Evolutionary conservation across 2,329 filamentous ascomycete genomes (phyloP).

Genomic region (Aaosphaeria pasadenensis): DNA sequence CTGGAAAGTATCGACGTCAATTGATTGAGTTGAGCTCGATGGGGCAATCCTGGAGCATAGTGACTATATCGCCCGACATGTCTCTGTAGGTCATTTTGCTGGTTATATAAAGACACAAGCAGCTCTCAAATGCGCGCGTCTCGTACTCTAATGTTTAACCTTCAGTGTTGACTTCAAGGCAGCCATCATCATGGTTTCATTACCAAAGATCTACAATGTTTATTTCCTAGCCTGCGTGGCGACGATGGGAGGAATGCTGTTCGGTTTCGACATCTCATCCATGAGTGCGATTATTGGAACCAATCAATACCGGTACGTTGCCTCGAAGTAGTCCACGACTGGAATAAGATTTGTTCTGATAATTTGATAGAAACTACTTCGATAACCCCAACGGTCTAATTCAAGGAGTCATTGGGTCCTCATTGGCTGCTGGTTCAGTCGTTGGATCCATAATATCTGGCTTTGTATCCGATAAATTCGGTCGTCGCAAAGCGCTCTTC

Average conservation of each 20-base stretch:
- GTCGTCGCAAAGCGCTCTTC: slow-evolving; percentile 46
- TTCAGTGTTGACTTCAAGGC: slow-evolving; percentile 5
- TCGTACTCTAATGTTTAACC: too few species aligned
- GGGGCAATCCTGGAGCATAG: too few species aligned
- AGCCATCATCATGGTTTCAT: slow-evolving; percentile 25
- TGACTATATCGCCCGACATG: too few species aligned
- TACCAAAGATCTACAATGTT: slow-evolving; percentile 55
- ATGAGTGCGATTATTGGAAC: slow-evolving; percentile 54
- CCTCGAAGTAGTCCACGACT: not conserved
- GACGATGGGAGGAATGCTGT: slow-evolving; percentile 53
- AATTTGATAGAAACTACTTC: slow-evolving; percentile 43
- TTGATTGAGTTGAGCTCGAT: too few species aligned
- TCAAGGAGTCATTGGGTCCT: slow-evolving; percentile 50
- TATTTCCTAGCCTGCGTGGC: slow-evolving; percentile 53
- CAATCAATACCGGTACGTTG: slow-evolving; percentile 42
- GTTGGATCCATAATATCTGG: slow-evolving; percentile 51
- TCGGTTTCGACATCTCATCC: slow-evolving; percentile 57
- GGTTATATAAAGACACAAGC: too few species aligned
- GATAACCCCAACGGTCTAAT: slow-evolving; percentile 47
- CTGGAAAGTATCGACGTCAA: too few species aligned
- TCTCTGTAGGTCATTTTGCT: too few species aligned
- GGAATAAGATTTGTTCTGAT: not conserved
- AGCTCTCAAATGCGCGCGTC: too few species aligned
- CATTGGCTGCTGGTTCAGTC: slow-evolving; percentile 50
- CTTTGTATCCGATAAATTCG: slow-evolving; percentile 47